These are phyloP conservation scores for Neonectria sp. DNA, from an alignment of 2,329 filamentous ascomycete species.

Conservation along the genomic window DNA sequence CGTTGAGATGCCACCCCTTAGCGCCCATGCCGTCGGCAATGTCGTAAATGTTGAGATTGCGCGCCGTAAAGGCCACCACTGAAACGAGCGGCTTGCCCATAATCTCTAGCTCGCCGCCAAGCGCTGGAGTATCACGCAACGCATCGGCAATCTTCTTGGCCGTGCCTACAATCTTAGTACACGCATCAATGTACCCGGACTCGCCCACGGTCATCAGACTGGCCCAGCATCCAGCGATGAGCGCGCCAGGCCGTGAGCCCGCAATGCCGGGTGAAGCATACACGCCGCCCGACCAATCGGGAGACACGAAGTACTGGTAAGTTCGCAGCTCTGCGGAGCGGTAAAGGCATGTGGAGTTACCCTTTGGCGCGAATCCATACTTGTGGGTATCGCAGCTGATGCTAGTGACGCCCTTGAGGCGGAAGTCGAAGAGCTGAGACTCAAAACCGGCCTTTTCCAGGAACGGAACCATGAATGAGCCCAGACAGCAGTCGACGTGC, in stretches of 20 bases:
- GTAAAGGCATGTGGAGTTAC: conserved; percentile 94
- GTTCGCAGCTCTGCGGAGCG: conserved; percentile 82
- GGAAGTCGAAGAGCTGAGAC: conserved; percentile 91
- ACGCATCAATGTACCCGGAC: conserved; percentile 88
- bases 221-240: conserved; percentile 97
- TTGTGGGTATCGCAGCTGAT: conserved; percentile 99
- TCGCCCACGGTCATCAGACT: conserved; percentile 92
- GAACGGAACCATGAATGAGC: conserved; percentile 94
- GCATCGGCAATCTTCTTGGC: conserved; percentile 86
- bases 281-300: conserved; percentile 95
- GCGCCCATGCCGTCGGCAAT: conserved; percentile 89
- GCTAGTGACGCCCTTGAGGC: conserved; percentile 91
- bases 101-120: conserved; percentile 82
- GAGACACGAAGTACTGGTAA: conserved; percentile 97
- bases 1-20: conserved; percentile 96
- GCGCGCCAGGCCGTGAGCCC: conserved; percentile 90
- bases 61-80: conserved; percentile 90
- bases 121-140: conserved; percentile 77
- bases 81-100: conserved; percentile 90
- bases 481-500: conserved; percentile 97
- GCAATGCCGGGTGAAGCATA: conserved; percentile 95
- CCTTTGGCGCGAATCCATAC: conserved; percentile 98
- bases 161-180: conserved; percentile 88
- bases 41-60: conserved; percentile 92
- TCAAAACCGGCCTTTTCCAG: conserved; percentile 96